Base-by-base conservation (phyloP, 108 stramenopile species). In the Cyclotella baltica region DNA sequence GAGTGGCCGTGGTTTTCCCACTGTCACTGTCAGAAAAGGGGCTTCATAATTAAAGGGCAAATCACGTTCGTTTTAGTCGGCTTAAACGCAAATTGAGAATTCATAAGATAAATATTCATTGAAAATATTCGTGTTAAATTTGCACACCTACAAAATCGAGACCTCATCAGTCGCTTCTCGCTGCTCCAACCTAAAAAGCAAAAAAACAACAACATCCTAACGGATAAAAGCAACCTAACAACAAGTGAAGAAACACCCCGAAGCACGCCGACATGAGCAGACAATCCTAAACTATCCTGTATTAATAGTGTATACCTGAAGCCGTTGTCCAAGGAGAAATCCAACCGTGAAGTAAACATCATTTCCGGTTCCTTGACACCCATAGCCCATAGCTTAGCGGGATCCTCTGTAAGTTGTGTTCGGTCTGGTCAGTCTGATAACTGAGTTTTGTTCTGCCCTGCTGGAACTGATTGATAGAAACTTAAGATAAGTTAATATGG, bases 321-420 rank as follows among this genome's bases (percentile, higher is more conserved):
- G 3, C 55, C 25, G n/a, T 27, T 3, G 23, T 48, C 18, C 6
- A 2, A 55, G 20, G 25, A 22, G 25, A 55, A 27, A 55, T 55
- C 55, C 55, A 27, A 55, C 0, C 2, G 11, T 1, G 55, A 10
- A 55, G 20, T 23, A n/a, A 22, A 55, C 1, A 55, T 6, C n/a
- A 55, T 25, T n/a, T n/a, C n/a, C 22, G 55, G 20, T 55, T 10
- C 55, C 25, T 55, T 55, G 55, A 55, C 55, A 25, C 47, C 47
- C 47, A 48, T n/a, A 48, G 5, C 55, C 25, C 25, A 43, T 43
- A 43, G 13, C 40, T 43, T 43, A 43, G 55, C 55, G 55, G 47
- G 47, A 55, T 55, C 55, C 40, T 55, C 55, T 55, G 55, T 55
- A 55, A 55, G 55, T 55, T 10, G 40, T 43, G 40, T 43, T 43